Evolutionary conservation across 352 stramenopile species (phyloP), one percentile per base, ranked within the genome.

Genomic region (Blastocystis sp.): DNA sequence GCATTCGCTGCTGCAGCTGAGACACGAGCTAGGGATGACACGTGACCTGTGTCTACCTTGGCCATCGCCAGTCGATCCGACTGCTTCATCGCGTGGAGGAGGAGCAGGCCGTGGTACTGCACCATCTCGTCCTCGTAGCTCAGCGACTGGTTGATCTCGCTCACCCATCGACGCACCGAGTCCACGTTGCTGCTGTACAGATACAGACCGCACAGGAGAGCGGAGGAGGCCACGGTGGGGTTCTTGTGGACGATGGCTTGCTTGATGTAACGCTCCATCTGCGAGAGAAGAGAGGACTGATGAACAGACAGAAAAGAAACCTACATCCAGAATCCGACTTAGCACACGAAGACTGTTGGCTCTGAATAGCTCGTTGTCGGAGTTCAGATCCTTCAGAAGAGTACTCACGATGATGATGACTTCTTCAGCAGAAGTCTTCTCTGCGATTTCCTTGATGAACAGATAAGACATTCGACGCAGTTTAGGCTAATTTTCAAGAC

Each of bases 381-480:
- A 98, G 90, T 98, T 99, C 96, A 99, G 98, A 92, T 99, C 97
- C 93, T 99, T 99, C 41, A 96, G 98, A 16, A 99, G 92, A 93
- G 94, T 98, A 65, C 97, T 97, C 7, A 96, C 98, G 68, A 99
- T 96, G 91, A 99, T 99, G 91, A 99, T 99, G 24, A 99, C 54
- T 62, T 91, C 55, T 91, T 96, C 94, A 79, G 95, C 93, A 13
- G 94, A 93, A 34, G 94, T 96, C 26, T 93, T 93, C 87, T 97
- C 94, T 0, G 94, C 95, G 76, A 98, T 96, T 89, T 98, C 96
- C 92, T 99, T 99, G 91, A 99, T 98, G 91, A 99, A 99, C 1
- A 99, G 92, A 92, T 99, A 99, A 90, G 99, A 98, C 96, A 99
- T 99, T 30, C 97, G 93, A 24, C 97, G 93, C 69, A 99, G 91